Base-by-base conservation (phyloP, 257 asterid species). In the Solanum bukasovii region DNA sequence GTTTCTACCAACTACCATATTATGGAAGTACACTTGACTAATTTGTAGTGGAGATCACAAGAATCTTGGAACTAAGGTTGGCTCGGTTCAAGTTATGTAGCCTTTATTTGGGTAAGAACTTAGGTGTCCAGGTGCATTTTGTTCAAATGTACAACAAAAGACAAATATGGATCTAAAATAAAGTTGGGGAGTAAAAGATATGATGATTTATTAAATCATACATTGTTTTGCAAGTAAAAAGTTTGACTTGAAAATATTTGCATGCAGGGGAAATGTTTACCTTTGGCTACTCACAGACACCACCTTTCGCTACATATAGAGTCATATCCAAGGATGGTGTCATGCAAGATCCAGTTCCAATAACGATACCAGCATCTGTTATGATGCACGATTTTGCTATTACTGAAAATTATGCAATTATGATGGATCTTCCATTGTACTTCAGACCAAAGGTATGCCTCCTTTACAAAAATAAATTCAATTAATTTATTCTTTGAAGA, bases 331-430 rank as follows among this genome's bases (percentile, higher is more conserved):
- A 93, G 92, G 98, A 95, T 72, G 99, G 99, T 9, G 86, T 82
- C 68, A 97, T 97, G 99, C 91, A 96, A 84, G 99, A 96, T 89
- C 98, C 99, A 23, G 99, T 97, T 90, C 98, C 98, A 59, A 97
- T 97, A 86, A 96, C 99, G 85, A 88, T 97, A 86, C 85, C 98
- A 87, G 96, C 89, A 11, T 91, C 99, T 87, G 88, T 96, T 90
- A 95, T 97, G 99, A 95, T 97, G 98, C 99, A 97, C 88, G 99
- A 97, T 89, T 97, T 97, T 90, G 99, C 99, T 92, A 97, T 97
- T 89, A 96, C 99, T 88, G 98, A 97, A 90, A 97, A 97, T 87
- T 97, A 95, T 93, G 96, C 98, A 4, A 89, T 97, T 86, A 94
- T 97, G 90, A 90, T 97, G 98, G 99, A 97, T 93, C 98, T 96